A percentile compares a stretch with the other conserved stretches of the same genome.
These are phyloP conservation scores for Candida mesenterica DNA, from an alignment of 1,139 yeast species.

Conservation along the genomic window DNA sequence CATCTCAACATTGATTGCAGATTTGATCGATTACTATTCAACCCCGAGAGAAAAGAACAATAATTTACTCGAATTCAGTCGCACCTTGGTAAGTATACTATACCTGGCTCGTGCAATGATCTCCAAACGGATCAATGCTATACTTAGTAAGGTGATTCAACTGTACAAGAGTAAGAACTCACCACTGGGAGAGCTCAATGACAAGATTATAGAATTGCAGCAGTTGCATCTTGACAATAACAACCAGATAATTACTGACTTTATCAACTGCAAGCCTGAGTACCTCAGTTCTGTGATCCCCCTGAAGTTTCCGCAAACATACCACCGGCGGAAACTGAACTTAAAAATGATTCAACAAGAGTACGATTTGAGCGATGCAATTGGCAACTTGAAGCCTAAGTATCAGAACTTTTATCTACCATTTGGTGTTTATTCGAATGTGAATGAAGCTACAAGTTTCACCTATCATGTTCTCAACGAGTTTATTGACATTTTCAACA, in stretches of 20 bases:
- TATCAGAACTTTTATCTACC: slow-evolving; percentile 35
- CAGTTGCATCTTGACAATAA: slow-evolving; percentile 25
- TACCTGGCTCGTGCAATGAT: slow-evolving; percentile 31
- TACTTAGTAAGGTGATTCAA: slow-evolving; percentile 25
- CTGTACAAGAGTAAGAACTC: slow-evolving; percentile 21
- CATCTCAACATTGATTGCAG: slow-evolving; percentile 22
- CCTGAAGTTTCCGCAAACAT: slow-evolving; percentile 33
- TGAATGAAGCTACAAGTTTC: slow-evolving; percentile 34
- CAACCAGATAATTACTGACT: slow-evolving; percentile 21
- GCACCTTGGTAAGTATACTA: slow-evolving; percentile 31
- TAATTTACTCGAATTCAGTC: slow-evolving; percentile 20
- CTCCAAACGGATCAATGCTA: slow-evolving; percentile 28
- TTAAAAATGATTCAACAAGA: slow-evolving; percentile 16
- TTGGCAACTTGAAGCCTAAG: slow-evolving; percentile 16
- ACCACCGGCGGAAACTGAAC: slow-evolving; percentile 25
- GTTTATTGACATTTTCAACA: slow-evolving; percentile 29
- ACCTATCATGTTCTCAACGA: slow-evolving; percentile 31
- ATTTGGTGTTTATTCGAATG: slow-evolving; percentile 35
- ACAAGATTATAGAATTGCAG: slow-evolving; percentile 31
- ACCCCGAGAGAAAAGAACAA: slow-evolving; percentile 15
- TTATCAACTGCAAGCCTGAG: slow-evolving; percentile 27
- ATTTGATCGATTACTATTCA: slow-evolving; percentile 18
- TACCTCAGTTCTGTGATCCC: slow-evolving; percentile 29
- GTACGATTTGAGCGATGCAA: slow-evolving; percentile 10
- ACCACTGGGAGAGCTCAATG: slow-evolving; percentile 18